Base-by-base conservation (phyloP, 495 filamentous ascomycete genomes). In the Aspergillus avenaceus region DNA sequence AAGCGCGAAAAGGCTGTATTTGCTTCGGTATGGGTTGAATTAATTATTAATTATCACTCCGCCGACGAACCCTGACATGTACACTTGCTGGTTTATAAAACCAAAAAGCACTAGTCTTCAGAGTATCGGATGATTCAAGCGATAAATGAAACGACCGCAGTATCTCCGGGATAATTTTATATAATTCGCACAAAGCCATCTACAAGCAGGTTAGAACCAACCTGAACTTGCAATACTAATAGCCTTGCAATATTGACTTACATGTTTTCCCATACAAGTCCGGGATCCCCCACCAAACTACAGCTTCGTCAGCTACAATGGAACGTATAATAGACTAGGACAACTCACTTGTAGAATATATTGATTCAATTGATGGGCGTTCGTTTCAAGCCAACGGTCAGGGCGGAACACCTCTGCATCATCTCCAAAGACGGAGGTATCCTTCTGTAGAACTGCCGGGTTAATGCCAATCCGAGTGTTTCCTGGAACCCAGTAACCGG, bases 341-440 rank as follows among this genome's bases (percentile, higher is more conserved):
- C 11, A 21, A 44, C 46, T 5, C 37, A 46, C 45, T 32, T 56
- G 47, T 0, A 56, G 44, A 21, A 56, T 60, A 13, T 48, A 45
- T 43, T 52, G 52, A 13, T 34, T 48, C 48, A 57, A 50, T 14
- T 55, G 22, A 24, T 55, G 34, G 9, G 50, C 52, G 24, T 71
- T 62, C 23, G 71, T 63, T 50, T 77, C 71, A 4, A 81, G 59
- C 78, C 78, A 82, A 13, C 78, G 56, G 49, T 79, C 79, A 0
- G 80, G 80, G 1, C 73, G 61, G 45, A 76, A 84, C 6, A 49
- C 24, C 29, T 70, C 66, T 2, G 71, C 70, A 53, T 84, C 80
- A 5, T 63, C 55, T 8, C 81, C 79, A 52, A 74, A 84, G 0
- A 79, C 50, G 8, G 49, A 49, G 19, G 56, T 62, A 32, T 72